phyloP scores from a whole-genome alignment of 2,329 filamentous ascomycete species.

The Cytospora chrysosperma region DNA sequence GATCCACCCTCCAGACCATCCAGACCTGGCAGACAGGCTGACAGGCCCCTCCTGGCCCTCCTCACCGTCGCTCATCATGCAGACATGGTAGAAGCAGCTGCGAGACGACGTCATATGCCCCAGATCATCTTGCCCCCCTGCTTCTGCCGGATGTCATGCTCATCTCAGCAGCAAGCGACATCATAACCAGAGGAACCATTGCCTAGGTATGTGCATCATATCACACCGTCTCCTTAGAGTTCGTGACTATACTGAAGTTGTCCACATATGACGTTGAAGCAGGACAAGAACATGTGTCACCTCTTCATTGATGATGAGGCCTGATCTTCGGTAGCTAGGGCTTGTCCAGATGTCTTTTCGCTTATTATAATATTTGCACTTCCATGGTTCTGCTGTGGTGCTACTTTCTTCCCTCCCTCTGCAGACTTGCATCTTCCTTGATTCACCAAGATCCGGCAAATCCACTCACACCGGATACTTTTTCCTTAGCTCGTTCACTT shows the following conservation, averaged over 20 bases:
- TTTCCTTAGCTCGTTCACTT: neutral
- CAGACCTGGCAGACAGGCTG: neutral
- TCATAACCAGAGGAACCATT: neutral
- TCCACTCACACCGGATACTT: neutral
- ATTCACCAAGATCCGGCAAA: neutral
- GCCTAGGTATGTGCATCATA: no score
- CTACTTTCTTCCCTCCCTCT: neutral
- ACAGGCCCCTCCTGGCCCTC: no score
- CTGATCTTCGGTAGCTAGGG: neutral
- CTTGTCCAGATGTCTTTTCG: neutral
- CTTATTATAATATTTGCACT: neutral
- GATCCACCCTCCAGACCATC: neutral
- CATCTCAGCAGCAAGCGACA: constrained; percentile 3
- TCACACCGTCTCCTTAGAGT: neutral
- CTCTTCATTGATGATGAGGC: constrained; percentile 19
- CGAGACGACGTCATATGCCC: constrained; percentile 22
- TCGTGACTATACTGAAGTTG: neutral
- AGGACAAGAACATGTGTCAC: constrained; percentile 24
- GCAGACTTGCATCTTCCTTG: neutral
- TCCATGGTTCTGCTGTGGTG: neutral
- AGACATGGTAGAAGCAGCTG: constrained; percentile 18
- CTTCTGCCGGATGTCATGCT: constrained; percentile 9
- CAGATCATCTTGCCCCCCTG: constrained; percentile 17
- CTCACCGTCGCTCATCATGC: constrained; percentile 1
- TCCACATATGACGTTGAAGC: constrained; percentile 23